Evolutionary conservation across 2,329 filamentous ascomycete species (phyloP), one percentile per base, ranked within the genome.

Genomic region (Madurella mycetomatis): DNA sequence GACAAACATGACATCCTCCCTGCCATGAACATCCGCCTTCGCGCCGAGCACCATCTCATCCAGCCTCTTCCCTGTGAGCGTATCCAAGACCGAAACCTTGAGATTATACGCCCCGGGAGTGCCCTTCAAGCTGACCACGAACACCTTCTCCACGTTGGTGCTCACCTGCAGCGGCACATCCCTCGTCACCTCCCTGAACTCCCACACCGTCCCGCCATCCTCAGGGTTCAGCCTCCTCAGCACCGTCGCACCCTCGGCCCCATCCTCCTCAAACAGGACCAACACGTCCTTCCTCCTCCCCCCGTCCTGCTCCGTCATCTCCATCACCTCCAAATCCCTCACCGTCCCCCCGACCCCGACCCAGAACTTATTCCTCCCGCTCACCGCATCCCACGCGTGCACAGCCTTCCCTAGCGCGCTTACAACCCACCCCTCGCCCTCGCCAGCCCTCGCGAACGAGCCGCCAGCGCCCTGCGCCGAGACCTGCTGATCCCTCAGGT

Each of bases 361-460:
- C 54, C 83, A 82, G 90, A 94, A 99, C 39, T 84, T 77, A 60
- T 88, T 81, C 64, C 87, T 84, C 30, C 94, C 94, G 64, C 86
- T 88, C 47, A 87, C 76, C 37, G 90, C 90, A 72, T 90, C 87
- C 92, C 92, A 97, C 13, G 87, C 82, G 51, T 87, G 82, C 30
- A 96, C 83, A 47, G 81, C 80, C 58, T 77, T 76, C 15, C 86
- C 90, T 39, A 85, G 73, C 1, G 87, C 91, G 62, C 87, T 87
- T 39, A 91, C 80, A 16, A 97, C 75, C 67, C 86, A 87, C 62
- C 87, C 84, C 68, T 92, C 87, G 55, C 86, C 87, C 61, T 91
- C 85, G n/a, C 84, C 84, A n/a, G 87, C 84, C 59, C 87, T 79
- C 62, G 95, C 71, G 64, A 79, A 74, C 18, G 34, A 37, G 34